Percentiles rank a stretch among this genome's conserved stretches.
These are phyloP conservation scores for Trichaptum fuscoviolaceum DNA, from an alignment of 768 basidiomycete species.

Conservation along the genomic window DNA sequence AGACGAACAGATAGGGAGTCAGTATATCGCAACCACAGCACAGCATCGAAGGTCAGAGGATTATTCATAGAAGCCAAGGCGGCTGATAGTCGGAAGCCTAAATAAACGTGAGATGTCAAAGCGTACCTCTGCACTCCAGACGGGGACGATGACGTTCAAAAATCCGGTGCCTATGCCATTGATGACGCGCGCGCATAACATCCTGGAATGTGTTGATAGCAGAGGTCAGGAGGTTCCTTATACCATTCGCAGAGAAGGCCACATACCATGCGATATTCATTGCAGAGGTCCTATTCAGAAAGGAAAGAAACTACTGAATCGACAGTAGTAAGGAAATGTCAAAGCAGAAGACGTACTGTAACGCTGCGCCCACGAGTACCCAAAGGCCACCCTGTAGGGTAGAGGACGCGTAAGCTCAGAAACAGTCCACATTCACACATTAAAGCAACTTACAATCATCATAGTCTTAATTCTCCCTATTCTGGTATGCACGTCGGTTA, in stretches of 20 bases:
- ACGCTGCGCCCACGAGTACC: slow-evolving; percentile 36
- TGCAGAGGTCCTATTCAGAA: slow-evolving; percentile 20
- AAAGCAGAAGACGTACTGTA: slow-evolving; percentile 24
- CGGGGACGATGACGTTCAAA: slow-evolving; percentile 40
- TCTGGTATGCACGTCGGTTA: slow-evolving; percentile 12
- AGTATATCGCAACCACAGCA: neutral
- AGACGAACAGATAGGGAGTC: neutral
- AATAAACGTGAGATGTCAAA: neutral
- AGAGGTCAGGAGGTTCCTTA: neutral
- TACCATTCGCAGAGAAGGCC: neutral
- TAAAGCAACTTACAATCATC: slow-evolving; percentile 22
- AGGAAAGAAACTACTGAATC: neutral
- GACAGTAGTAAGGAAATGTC: neutral
- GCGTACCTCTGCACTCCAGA: slow-evolving; percentile 35
- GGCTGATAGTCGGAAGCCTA: neutral
- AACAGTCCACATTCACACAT: neutral
- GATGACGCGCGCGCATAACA: slow-evolving; percentile 39
- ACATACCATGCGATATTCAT: slow-evolving; percentile 37
- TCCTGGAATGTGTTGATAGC: slow-evolving; percentile 25
- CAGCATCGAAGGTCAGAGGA: neutral
- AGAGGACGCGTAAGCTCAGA: neutral
- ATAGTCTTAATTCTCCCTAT: slow-evolving; percentile 37
- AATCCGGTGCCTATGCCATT: slow-evolving; percentile 41
- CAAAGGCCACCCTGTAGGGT: slow-evolving; percentile 29
- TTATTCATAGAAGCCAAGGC: neutral